These are phyloP conservation scores for Hirsutella rhossiliensis DNA, from an alignment of 2,329 filamentous ascomycete genomes.

Conservation along the genomic window DNA sequence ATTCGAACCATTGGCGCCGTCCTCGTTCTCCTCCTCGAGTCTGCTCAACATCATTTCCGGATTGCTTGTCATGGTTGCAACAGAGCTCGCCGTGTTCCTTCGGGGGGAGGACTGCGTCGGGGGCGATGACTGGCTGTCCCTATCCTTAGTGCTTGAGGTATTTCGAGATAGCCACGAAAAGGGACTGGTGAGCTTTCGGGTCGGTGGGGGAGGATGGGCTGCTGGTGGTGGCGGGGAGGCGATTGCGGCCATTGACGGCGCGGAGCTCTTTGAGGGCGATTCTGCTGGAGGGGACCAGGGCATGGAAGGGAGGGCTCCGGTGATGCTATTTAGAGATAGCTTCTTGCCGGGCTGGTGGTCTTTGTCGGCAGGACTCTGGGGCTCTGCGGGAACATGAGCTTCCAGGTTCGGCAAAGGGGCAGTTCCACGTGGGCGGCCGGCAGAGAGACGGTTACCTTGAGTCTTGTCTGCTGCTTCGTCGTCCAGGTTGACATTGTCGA, in stretches of 20 bases:
- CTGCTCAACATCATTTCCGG: slow-evolving; percentile 67
- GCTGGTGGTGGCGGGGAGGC: slow-evolving; percentile 18
- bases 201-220: slow-evolving; percentile 18
- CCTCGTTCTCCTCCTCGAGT: slow-evolving; percentile 59
- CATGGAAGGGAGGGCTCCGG: slow-evolving; percentile 59
- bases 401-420: background rate
- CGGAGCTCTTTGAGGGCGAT: slow-evolving; percentile 32
- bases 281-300: slow-evolving; percentile 54
- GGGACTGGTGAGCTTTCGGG: slow-evolving; percentile 73
- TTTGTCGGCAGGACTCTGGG: slow-evolving; percentile 20
- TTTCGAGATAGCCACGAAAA: slow-evolving; percentile 74
- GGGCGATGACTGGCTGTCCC: slow-evolving; percentile 40
- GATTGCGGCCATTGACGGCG: slow-evolving; percentile 19
- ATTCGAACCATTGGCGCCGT: slow-evolving; percentile 32
- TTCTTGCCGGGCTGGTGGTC: slow-evolving; percentile 37
- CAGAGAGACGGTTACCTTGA: slow-evolving; percentile 14
- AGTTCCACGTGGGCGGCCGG: background rate
- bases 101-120: slow-evolving; percentile 32
- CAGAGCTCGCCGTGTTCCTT: slow-evolving; percentile 69
- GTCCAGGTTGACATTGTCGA: slow-evolving; percentile 56
- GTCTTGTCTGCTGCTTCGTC: slow-evolving; percentile 33
- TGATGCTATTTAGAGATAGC: slow-evolving; percentile 57
- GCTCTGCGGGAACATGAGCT: slow-evolving; percentile 13
- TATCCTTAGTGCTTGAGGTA: slow-evolving; percentile 41
- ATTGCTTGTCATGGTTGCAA: slow-evolving; percentile 69